A percentile compares a stretch with the other conserved stretches of the same genome.
phyloP scores from a whole-genome alignment of 2,329 filamentous ascomycete species.

The Ophiostoma sp. region DNA sequence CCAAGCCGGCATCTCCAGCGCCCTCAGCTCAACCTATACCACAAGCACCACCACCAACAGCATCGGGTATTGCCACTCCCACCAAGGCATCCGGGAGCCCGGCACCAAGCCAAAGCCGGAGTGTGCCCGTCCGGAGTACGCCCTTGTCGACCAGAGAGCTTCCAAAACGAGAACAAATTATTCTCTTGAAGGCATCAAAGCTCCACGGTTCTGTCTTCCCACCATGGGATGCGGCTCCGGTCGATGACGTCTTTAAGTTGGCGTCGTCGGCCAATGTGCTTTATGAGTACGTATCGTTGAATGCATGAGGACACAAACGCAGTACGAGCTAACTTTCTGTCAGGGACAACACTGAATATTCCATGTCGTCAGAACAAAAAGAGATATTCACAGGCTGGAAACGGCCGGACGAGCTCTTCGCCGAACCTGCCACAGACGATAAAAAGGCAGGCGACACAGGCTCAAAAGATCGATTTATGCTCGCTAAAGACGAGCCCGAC shows the following conservation, averaged over 20 bases:
- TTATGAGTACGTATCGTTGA: conserved; percentile 61
- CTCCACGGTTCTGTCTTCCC: conserved; percentile 83
- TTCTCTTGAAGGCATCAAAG: conserved; percentile 74
- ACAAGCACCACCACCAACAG: not conserved
- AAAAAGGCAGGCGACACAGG: conserved; percentile 6
- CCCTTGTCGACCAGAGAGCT: conserved; percentile 58
- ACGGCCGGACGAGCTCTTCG: conserved; percentile 68
- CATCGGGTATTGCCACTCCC: conserved; percentile 23
- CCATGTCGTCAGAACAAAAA: conserved; percentile 71
- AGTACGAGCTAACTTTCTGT: not conserved
- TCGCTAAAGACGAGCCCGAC: conserved; percentile 62
- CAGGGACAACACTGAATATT: conserved; percentile 69
- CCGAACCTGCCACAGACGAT: conserved; percentile 34
- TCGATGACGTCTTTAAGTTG: conserved; percentile 60
- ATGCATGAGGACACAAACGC: too few species aligned
- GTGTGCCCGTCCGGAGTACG: conserved; percentile 29
- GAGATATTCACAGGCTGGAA: conserved; percentile 83
- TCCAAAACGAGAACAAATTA: conserved; percentile 70
- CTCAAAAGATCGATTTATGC: conserved; percentile 32
- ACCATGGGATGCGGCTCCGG: conserved; percentile 72
- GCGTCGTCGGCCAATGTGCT: conserved; percentile 45
- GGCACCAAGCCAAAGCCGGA: not conserved
- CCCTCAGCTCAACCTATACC: conserved; percentile 19
- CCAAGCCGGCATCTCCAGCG: conserved; percentile 16
- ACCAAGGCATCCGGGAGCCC: not conserved